phyloP scores from a whole-genome alignment of 345 rosid species.

The Populus deltoides region DNA sequence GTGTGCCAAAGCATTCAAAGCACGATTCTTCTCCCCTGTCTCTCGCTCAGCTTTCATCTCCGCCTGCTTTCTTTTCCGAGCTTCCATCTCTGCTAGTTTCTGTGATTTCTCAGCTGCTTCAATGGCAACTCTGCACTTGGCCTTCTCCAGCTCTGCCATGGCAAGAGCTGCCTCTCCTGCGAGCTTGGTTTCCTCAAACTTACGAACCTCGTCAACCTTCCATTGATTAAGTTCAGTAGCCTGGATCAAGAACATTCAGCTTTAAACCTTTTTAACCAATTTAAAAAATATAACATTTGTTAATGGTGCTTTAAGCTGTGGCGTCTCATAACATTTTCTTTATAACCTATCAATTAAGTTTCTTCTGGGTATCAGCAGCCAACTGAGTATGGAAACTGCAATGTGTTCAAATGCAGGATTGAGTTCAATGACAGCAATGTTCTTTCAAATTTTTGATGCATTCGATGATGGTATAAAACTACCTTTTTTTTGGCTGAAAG shows the following conservation, averaged over 20 bases:
- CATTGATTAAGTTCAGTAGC: conserved; percentile 66
- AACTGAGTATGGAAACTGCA: not conserved
- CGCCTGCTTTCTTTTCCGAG: conserved; percentile 60
- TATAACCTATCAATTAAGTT: not conserved
- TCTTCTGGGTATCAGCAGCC: not conserved
- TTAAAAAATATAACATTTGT: not conserved
- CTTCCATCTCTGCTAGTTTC: conserved; percentile 67
- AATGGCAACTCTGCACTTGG: conserved; percentile 73
- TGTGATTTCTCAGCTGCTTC: conserved; percentile 83
- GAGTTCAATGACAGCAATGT: not conserved
- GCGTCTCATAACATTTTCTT: not conserved
- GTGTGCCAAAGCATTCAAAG: conserved; percentile 55
- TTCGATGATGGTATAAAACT: not conserved
- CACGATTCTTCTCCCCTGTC: conserved; percentile 68
- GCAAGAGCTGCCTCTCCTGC: conserved; percentile 83
- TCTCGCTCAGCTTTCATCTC: conserved; percentile 68
- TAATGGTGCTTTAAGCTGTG: not conserved
- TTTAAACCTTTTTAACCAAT: not conserved
- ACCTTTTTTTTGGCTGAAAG: conserved; percentile 71
- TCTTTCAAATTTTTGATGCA: not conserved
- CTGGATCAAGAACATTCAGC: conserved; percentile 29
- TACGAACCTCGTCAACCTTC: conserved; percentile 68
- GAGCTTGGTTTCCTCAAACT: conserved; percentile 61
- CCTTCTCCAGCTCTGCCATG: conserved; percentile 78
- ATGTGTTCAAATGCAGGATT: not conserved